Evolutionary conservation across 2,329 filamentous ascomycete genomes (phyloP), one percentile per base, ranked within the genome.

Genomic region (Thelonectria discophora): DNA sequence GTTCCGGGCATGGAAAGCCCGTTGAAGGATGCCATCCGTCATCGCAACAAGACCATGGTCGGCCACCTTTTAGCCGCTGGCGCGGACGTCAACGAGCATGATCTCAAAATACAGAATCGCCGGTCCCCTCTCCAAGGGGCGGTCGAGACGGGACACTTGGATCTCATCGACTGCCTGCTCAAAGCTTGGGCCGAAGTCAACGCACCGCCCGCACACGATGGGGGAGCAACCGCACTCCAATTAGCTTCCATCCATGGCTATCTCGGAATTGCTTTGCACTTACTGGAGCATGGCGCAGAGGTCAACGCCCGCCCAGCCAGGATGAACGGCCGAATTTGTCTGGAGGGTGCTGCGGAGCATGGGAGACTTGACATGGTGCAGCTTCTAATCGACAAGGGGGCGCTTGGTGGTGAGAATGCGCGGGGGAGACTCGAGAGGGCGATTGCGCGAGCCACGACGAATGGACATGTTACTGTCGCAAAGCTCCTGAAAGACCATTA

Each of bases 271-370:
- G 42, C 12, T 0, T 51, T 51, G 12, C 21, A 34, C 4, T 15
- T 64, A 5, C 10, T 62, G 15, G 50, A 52, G 10, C 50, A 34
- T 27, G 58, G 50, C 11, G 62, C 62, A 0, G 8, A 61, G 1
- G 32, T 58, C 0, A 34, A 51, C 30, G 50, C 58, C 3, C 24
- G 12, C 10, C 21, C 49, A 3, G 46, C 50, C 0, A 5, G 3
- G 4, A 1, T 0, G 0, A 0, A 3, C 2, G 54, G 62, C 0
- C 42, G 46, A 30, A 55, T 46, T 1, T 54, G 58, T 0, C 10
- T 64, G 4, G 58, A 62, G 45, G 54, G 50, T 5, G 62, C 62
- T 20, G 46, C 58, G 11, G 54, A 62, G 15, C 8, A 2, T 3
- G 58, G 50, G 5, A 37, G 62, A 15, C 34, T 64, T 4, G 54